A percentile compares a stretch with the other conserved stretches of the same genome.
These are phyloP conservation scores for Cryptosporidium meleagridis DNA, from an alignment of 169 alveolate genomes.

Conservation along the genomic window DNA sequence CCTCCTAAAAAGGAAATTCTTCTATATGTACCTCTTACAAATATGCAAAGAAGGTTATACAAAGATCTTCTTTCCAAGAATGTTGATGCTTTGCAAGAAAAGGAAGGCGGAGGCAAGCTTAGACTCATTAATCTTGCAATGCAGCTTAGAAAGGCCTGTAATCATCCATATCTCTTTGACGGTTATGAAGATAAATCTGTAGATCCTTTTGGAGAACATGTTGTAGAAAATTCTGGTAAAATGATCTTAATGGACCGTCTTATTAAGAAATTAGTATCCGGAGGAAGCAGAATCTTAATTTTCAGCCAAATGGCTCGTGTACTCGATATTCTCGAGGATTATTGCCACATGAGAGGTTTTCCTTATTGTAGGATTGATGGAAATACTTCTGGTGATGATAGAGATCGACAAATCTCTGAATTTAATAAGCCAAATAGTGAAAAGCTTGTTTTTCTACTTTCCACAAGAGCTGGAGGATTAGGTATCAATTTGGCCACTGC, in stretches of 20 bases:
- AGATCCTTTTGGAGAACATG: conserved; percentile 91
- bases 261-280: conserved; percentile 81
- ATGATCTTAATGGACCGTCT: conserved; percentile 91
- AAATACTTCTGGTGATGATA: conserved; percentile 94
- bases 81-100: conserved; percentile 75
- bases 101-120: conserved; percentile 87
- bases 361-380: conserved; percentile 97
- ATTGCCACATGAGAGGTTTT: conserved; percentile 91
- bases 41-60: conserved; percentile 93
- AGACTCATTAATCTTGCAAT: conserved; percentile 96
- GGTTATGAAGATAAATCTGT: conserved; percentile 90
- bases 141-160: conserved; percentile 98
- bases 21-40: conserved; percentile 91
- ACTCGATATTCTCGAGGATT: conserved; percentile 95
- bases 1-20: conserved; percentile 94
- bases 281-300: conserved; percentile 87
- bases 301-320: conserved; percentile 94
- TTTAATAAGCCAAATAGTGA: conserved; percentile 90
- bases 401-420: conserved; percentile 91
- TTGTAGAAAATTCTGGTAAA: conserved; percentile 91
- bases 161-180: conserved; percentile 94
- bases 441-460: conserved; percentile 91
- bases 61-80: conserved; percentile 88
- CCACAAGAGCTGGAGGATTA: conserved; percentile 98
- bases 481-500: conserved; percentile 98